These are phyloP conservation scores for Beta lomatogona DNA, from an alignment of 179 eudicot genomes.

Conservation along the genomic window DNA sequence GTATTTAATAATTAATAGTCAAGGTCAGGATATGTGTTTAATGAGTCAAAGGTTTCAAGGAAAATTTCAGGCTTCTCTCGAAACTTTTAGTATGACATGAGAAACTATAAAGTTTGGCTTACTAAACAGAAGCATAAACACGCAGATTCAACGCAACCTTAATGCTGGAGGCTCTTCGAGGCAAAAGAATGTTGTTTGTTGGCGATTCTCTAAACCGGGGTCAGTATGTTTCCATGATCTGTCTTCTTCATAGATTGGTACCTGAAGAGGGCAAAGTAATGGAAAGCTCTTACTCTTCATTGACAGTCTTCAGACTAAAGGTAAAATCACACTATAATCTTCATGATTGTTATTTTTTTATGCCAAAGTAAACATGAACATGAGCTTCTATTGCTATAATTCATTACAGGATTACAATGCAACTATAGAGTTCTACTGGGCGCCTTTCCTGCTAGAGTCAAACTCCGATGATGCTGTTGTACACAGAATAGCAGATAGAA, in stretches of 20 bases:
- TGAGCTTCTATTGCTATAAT: not conserved
- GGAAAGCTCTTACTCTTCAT: constrained; percentile 56
- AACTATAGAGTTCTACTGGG: constrained; percentile 93
- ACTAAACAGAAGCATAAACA: not conserved
- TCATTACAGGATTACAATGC: constrained; percentile 72
- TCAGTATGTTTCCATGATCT: constrained; percentile 76
- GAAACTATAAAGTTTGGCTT: not conserved
- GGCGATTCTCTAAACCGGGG: constrained; percentile 91
- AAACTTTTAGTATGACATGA: too few relatives aligned
- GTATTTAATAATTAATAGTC: too few relatives aligned
- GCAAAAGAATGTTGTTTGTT: constrained; percentile 81
- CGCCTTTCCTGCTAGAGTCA: constrained; percentile 87
- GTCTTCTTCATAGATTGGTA: constrained; percentile 72
- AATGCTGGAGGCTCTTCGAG: constrained; percentile 77
- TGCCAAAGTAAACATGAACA: not conserved
- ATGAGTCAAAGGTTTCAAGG: too few relatives aligned
- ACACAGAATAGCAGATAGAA: constrained; percentile 63
- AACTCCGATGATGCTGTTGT: constrained; percentile 72
- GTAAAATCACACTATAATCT: constrained; percentile 29
- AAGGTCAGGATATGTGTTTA: too few relatives aligned
- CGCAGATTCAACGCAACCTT: constrained; percentile 88
- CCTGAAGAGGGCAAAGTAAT: constrained; percentile 66
- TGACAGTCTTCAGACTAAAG: constrained; percentile 72
- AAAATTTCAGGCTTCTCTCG: too few relatives aligned
- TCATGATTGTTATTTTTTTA: too few relatives aligned